These are phyloP conservation scores for Malassezia equina DNA, from an alignment of 1,284 basidiomycete genomes.

Conservation along the genomic window DNA sequence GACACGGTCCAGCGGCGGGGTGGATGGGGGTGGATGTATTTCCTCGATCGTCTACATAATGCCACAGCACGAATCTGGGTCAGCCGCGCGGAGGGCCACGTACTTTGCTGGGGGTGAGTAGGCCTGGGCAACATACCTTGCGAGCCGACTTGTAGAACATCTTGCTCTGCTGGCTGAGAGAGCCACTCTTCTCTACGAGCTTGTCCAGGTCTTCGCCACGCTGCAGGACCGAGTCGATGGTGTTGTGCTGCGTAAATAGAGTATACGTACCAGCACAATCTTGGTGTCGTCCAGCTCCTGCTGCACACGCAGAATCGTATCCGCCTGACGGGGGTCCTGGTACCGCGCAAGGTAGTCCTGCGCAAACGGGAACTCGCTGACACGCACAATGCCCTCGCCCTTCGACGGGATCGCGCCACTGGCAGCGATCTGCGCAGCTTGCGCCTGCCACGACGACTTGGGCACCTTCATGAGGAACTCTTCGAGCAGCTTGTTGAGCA, in stretches of 20 bases:
- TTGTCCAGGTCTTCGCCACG: slow-evolving; percentile 96
- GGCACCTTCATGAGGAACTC: slow-evolving; percentile 77
- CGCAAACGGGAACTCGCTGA: slow-evolving; percentile 53
- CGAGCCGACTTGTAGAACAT: slow-evolving; percentile 83
- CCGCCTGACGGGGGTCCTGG: slow-evolving; percentile 94
- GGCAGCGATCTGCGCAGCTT: slow-evolving; percentile 36
- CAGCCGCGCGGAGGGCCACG: neutral
- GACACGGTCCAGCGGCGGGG: neutral
- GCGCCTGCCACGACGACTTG: slow-evolving; percentile 54
- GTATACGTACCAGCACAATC: slow-evolving; percentile 57
- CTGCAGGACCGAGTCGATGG: slow-evolving; percentile 91
- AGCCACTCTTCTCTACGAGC: slow-evolving; percentile 86
- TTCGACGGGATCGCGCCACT: slow-evolving; percentile 33
- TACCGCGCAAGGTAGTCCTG: slow-evolving; percentile 78
- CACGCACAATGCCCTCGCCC: slow-evolving; percentile 36
- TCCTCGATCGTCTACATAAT: slow-evolving; percentile 9
- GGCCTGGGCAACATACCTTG: slow-evolving; percentile 56
- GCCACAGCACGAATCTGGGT: slow-evolving; percentile 17
- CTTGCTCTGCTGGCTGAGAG: slow-evolving; percentile 78
- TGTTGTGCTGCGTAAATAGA: slow-evolving; percentile 63
- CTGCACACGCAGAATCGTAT: slow-evolving; percentile 97
- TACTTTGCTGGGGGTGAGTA: slow-evolving; percentile 13
- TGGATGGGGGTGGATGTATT: neutral
- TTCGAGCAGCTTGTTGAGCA: slow-evolving; percentile 86
- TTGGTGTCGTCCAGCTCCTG: slow-evolving; percentile 98